Percentiles rank a stretch among this genome's conserved stretches.
Evolutionary conservation across 805 yeast genomes (phyloP).

Genomic region (Pichia scutulata): DNA sequence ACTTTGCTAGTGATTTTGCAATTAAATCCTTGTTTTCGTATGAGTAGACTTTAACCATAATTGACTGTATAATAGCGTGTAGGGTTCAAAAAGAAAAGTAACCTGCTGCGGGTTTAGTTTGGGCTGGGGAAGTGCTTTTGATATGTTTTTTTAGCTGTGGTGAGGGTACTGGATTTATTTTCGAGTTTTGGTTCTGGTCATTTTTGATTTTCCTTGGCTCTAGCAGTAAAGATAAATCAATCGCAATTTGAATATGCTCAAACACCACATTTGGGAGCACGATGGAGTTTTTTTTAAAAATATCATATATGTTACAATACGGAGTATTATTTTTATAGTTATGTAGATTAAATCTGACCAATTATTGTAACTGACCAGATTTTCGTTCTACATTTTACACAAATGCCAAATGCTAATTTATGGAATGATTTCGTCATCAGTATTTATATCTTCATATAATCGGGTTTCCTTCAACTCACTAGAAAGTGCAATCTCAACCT

Average conservation of each 20-base stretch:
- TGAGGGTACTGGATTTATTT: too few relatives aligned
- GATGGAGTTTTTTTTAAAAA: too few relatives aligned
- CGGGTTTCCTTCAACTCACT: neutral
- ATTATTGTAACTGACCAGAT: neutral
- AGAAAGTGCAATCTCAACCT: conserved; percentile 1
- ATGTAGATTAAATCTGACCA: neutral
- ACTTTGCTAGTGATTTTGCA: conserved; percentile 54
- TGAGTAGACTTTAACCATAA: conserved; percentile 35
- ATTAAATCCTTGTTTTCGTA: conserved; percentile 45
- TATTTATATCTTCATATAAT: neutral
- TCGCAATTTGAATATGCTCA: too few relatives aligned
- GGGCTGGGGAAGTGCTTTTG: neutral
- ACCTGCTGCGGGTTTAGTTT: neutral
- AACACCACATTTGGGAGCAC: too few relatives aligned
- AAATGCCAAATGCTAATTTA: neutral
- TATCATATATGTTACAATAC: too few relatives aligned
- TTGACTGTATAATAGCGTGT: neutral
- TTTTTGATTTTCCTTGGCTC: too few relatives aligned
- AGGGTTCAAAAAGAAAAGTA: neutral
- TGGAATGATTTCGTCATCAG: neutral
- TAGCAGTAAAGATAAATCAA: too few relatives aligned
- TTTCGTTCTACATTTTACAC: neutral
- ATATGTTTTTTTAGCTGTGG: too few relatives aligned
- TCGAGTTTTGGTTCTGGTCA: too few relatives aligned
- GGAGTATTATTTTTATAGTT: too few relatives aligned